Evolutionary conservation across 2,329 filamentous ascomycete species (phyloP), one percentile per base, ranked within the genome.

Genomic region (Tolypocladium ovalisporum): DNA sequence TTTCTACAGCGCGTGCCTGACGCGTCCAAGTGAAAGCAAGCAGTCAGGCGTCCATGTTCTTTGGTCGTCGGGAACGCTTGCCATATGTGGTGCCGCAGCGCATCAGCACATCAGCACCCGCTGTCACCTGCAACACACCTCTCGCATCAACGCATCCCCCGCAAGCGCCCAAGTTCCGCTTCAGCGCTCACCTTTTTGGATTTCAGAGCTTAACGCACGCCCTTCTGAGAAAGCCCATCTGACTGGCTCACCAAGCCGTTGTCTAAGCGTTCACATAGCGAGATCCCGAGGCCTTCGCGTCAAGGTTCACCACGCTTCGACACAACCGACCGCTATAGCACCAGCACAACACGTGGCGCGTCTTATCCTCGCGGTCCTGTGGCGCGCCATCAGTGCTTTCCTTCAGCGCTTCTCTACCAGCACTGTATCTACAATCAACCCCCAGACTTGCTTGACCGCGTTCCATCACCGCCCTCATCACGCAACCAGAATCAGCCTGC

Each of bases 171-270:
- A 37, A 37, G 52, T 35, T 22, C 36, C 19, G 35, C 52, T 47
- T 55, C 56, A 57, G 56, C 53, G 56, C 52, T 57, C 52, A 52
- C 52, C 39, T 57, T 57, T 57, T 57, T 57, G 51, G 55, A 54
- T 39, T 57, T 57, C 56, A 52, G 47, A 47, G 51, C 52, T 54
- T 57, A 54, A 52, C 24, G 44, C 44, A 39, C 24, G 36, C 51
- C 27, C 34, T 42, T 12, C 54, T 54, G 52, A 32, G 39, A 42
- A 39, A 44, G 7, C 47, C 42, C 53, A 35, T 27, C 22, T 24
- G n/a, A 40, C 54, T 15, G 27, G 55, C 52, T 40, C 55, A 35
- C 34, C 12, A 5, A 19, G 22, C 51, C 47, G 29, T 34, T n/a
- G n/a, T n/a, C 40, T 53, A 36, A 57, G 47, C 51, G 32, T 47